Conservation (phyloP, 2,329 filamentous ascomycete genomes). For the Pseudovirgaria hyperparasitica region DNA sequence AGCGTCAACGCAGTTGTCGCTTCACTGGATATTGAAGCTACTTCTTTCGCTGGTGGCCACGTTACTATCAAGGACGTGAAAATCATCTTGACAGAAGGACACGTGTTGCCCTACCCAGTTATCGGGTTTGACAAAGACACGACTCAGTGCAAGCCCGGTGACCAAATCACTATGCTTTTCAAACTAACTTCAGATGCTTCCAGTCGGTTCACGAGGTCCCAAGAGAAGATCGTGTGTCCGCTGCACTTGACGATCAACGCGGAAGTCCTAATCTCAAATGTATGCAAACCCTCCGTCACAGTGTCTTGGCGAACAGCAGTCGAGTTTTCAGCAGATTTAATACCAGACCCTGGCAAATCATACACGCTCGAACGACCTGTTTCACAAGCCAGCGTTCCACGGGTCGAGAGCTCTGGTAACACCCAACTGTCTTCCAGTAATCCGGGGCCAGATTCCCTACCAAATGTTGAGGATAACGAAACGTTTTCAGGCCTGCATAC, state of each 20-base stretch:
- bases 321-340: constrained; percentile 45
- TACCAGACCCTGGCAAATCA: constrained; percentile 27
- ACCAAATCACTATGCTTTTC: constrained; percentile 66
- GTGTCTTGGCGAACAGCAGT: constrained; percentile 58
- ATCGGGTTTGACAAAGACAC: constrained; percentile 39
- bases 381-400: constrained; percentile 11
- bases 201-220: no score
- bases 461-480: constrained; percentile 10
- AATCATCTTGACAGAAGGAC: constrained; percentile 45
- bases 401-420: no score
- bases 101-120: constrained; percentile 37
- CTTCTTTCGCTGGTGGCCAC: constrained; percentile 54
- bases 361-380: constrained; percentile 10
- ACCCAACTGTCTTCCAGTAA: constrained; percentile 11
- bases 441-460: constrained; percentile 16
- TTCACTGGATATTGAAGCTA: constrained; percentile 62
- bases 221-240: no score
- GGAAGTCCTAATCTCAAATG: constrained; percentile 42
- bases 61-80: constrained; percentile 48
- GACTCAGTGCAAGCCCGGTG: constrained; percentile 53
- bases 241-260: constrained; percentile 50
- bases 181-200: constrained; percentile 48
- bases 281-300: constrained; percentile 47
- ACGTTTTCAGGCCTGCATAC: no score
- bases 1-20: constrained; percentile 45